Conservation (phyloP, 768 basidiomycete species). For the Tulasnella sp. region DNA sequence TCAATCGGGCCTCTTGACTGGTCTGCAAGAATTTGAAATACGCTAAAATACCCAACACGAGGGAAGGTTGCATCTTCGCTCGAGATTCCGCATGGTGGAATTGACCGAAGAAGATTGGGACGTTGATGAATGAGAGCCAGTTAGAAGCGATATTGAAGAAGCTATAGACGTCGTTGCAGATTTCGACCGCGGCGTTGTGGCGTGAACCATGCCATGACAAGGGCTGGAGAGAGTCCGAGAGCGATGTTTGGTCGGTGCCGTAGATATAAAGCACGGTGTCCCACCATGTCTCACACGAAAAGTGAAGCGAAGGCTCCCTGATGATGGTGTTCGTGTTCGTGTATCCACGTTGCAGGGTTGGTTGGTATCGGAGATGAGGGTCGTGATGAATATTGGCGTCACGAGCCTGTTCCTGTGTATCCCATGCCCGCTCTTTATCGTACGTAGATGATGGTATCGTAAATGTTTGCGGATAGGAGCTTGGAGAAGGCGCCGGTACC, state of each 20-base stretch:
- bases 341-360: too few species aligned
- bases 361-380: too few species aligned
- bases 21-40: conserved; percentile 13
- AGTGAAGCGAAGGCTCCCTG: conserved; percentile 3
- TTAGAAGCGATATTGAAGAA: conserved; percentile 10
- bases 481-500: too few species aligned
- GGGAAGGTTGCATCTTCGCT: conserved; percentile 11
- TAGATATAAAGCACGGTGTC: conserved; percentile 13
- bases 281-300: conserved; percentile 18
- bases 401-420: too few species aligned
- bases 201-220: too few species aligned
- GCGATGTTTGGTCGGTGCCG: too few species aligned
- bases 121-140: conserved; percentile 18
- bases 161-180: not conserved
- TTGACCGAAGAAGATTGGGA: conserved; percentile 14
- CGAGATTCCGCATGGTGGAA: conserved; percentile 13
- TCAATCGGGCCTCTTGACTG: conserved; percentile 11
- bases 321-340: too few species aligned
- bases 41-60: conserved; percentile 13
- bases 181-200: not conserved
- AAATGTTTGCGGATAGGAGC: too few species aligned
- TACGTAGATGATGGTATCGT: too few species aligned
- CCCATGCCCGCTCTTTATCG: too few species aligned
- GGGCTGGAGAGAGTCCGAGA: too few species aligned
- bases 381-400: too few species aligned